These are phyloP conservation scores for Escallonia rubra DNA, from an alignment of 129 eudicot species.

Conservation along the genomic window DNA sequence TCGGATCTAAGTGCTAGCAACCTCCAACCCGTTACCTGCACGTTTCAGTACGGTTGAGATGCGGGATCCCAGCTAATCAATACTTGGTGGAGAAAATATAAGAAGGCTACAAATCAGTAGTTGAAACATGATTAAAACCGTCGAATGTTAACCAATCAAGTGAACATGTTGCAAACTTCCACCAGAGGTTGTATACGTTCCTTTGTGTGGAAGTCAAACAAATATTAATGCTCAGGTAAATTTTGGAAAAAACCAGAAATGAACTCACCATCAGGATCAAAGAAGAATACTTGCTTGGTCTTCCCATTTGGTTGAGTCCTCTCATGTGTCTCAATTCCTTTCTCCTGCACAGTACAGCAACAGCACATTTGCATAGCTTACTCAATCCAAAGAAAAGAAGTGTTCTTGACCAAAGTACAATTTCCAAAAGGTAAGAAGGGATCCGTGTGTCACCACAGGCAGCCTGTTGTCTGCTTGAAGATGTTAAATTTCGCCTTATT, in stretches of 20 bases:
- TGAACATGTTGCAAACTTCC: neutral
- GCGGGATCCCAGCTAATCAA: too few relatives aligned
- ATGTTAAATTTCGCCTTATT: too few relatives aligned
- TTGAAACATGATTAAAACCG: neutral
- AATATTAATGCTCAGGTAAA: too few relatives aligned
- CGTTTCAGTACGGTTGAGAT: neutral
- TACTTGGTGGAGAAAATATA: neutral
- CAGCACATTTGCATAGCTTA: neutral
- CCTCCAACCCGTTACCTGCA: slow-evolving; percentile 98
- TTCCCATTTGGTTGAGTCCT: slow-evolving; percentile 78
- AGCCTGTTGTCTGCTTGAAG: too few relatives aligned
- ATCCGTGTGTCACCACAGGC: neutral
- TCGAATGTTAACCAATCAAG: neutral
- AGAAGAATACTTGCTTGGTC: slow-evolving; percentile 87
- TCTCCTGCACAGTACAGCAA: slow-evolving; percentile 43
- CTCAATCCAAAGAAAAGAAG: neutral
- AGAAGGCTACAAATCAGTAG: neutral
- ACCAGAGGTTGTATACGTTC: neutral
- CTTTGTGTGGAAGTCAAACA: too few relatives aligned
- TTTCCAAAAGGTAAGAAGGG: neutral
- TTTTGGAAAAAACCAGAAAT: neutral
- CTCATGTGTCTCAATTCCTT: slow-evolving; percentile 68
- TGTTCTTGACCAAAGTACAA: neutral
- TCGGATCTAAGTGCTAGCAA: slow-evolving; percentile 36
- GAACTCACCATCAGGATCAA: slow-evolving; percentile 91